phyloP scores from a whole-genome alignment of 1,284 basidiomycete genomes.

The Austropuccinia psidii region DNA sequence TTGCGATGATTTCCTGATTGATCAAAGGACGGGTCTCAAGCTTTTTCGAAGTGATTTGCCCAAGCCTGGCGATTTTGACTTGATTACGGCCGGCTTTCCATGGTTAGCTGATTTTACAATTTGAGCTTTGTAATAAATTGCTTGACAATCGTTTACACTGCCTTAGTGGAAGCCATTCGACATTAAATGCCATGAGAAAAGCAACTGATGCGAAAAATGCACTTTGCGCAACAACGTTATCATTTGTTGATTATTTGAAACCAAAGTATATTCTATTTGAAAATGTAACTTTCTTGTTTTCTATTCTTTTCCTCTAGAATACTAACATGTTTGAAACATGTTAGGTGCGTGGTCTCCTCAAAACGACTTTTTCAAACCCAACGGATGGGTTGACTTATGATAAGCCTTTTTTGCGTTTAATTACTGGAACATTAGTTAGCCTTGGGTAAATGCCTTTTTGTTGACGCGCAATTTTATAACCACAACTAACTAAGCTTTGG shows the following conservation, averaged over 20 bases:
- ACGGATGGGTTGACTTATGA: background rate
- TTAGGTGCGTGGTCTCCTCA: conserved; percentile 22
- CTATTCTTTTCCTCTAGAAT: background rate
- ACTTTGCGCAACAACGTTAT: conserved; percentile 17
- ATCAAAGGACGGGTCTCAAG: conserved; percentile 11
- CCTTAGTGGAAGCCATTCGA: conserved; percentile 21
- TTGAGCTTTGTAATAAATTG: background rate
- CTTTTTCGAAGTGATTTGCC: background rate
- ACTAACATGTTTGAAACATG: background rate
- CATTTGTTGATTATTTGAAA: conserved; percentile 15
- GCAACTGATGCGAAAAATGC: conserved; percentile 23
- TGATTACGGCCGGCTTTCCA: conserved; percentile 29
- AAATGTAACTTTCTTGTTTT: conserved; percentile 9
- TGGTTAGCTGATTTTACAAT: background rate
- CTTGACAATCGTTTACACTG: background rate
- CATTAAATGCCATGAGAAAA: conserved; percentile 17
- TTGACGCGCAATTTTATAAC: too few relatives aligned
- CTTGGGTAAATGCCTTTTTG: conserved; percentile 4
- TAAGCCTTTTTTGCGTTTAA: conserved; percentile 17
- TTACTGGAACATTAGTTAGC: conserved; percentile 10
- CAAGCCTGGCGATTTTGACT: conserved; percentile 13
- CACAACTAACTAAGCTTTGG: background rate
- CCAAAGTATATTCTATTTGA: conserved; percentile 26
- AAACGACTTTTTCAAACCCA: conserved; percentile 10
- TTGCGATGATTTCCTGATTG: background rate